These are phyloP conservation scores for Dalechampia spathulata DNA, from an alignment of 441 rosid species.

Conservation along the genomic window DNA sequence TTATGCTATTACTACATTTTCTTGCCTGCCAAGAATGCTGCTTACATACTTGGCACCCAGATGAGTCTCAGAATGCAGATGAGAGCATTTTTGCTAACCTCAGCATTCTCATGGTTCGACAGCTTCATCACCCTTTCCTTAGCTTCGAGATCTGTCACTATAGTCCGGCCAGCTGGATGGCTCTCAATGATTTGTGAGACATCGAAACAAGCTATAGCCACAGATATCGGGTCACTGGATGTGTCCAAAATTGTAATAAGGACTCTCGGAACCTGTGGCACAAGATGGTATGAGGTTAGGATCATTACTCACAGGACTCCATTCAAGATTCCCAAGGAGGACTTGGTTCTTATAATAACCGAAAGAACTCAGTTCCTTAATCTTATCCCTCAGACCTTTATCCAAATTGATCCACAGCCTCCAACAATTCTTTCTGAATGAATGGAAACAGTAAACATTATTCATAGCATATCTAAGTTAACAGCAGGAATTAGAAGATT, in stretches of 20 bases:
- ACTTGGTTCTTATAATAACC: slow-evolving; percentile 97
- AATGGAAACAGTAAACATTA: too few species aligned
- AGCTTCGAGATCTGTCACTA: slow-evolving; percentile 85
- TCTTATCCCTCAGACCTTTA: slow-evolving; percentile 75
- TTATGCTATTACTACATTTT: too few species aligned
- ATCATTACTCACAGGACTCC: slow-evolving; percentile 99
- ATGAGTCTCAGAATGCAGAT: slow-evolving; percentile 96
- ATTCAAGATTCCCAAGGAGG: slow-evolving; percentile 94
- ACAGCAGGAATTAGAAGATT: too few species aligned
- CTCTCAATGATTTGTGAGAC: slow-evolving; percentile 88
- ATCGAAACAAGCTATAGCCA: slow-evolving; percentile 90
- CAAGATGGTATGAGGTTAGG: slow-evolving; percentile 21
- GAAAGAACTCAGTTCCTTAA: slow-evolving; percentile 86
- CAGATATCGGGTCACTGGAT: slow-evolving; percentile 74
- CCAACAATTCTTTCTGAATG: slow-evolving; percentile 89
- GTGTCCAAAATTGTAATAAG: slow-evolving; percentile 88
- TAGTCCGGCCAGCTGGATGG: slow-evolving; percentile 93
- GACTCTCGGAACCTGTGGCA: slow-evolving; percentile 86
- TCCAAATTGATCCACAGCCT: slow-evolving; percentile 82
- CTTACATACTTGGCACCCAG: slow-evolving; percentile 94
- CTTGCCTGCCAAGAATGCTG: slow-evolving; percentile 98
- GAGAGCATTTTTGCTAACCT: slow-evolving; percentile 87
- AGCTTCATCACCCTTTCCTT: slow-evolving; percentile 95
- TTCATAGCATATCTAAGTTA: too few species aligned
- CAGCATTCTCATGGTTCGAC: slow-evolving; percentile 84